Evolutionary conservation across 2,329 filamentous ascomycete genomes (phyloP).

Genomic region (Diaporthe eres): DNA sequence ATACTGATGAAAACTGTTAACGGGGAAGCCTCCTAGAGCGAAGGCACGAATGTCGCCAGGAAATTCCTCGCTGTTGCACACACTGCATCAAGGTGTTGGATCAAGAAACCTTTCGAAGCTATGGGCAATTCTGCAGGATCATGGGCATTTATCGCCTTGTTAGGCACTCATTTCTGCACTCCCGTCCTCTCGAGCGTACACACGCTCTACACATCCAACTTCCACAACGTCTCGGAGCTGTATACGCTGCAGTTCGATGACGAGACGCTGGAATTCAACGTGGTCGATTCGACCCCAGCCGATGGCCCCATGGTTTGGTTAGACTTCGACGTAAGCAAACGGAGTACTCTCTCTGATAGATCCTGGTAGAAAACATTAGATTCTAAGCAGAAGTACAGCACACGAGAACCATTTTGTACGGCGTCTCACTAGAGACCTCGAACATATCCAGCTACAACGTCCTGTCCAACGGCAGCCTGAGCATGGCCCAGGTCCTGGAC

Average conservation of each 20-base stretch:
- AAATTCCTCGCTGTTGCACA: neutral
- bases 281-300: neutral
- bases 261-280: neutral
- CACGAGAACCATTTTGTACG: neutral
- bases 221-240: neutral
- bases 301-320: conserved; percentile 3
- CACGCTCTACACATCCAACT: conserved; percentile 1
- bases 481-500: neutral
- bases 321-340: neutral
- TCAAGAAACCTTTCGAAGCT: neutral
- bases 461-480: neutral
- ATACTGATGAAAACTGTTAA: neutral
- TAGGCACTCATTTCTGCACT: neutral
- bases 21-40: neutral
- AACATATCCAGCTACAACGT: neutral
- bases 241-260: neutral
- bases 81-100: neutral
- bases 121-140: neutral
- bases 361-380: neutral
- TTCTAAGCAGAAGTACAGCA: neutral
- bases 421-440: neutral
- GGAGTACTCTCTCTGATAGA: neutral
- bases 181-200: neutral
- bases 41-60: neutral
- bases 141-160: neutral